Conservation (phyloP, 176 grass and related monocot species). For the Aechmea fasciata region DNA sequence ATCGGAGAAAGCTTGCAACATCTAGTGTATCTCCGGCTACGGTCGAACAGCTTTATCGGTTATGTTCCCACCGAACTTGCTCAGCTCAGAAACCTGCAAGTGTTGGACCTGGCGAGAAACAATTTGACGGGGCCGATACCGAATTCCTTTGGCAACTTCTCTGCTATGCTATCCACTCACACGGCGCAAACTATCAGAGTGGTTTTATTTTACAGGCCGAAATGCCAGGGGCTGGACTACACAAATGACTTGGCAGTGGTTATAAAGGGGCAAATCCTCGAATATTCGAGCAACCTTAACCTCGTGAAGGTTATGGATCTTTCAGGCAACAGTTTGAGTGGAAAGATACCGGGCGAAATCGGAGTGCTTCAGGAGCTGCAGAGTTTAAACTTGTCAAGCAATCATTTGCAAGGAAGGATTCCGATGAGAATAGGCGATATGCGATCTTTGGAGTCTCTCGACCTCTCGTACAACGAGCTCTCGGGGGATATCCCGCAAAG, state of each 20-base stretch:
- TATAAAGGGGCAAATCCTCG: neutral
- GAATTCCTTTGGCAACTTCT: neutral
- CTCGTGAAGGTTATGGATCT: neutral
- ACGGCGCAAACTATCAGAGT: neutral
- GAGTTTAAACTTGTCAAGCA: slow-evolving; percentile 22
- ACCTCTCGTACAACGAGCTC: neutral
- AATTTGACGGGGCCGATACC: neutral
- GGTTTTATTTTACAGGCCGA: neutral
- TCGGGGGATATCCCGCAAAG: neutral
- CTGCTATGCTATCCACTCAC: neutral
- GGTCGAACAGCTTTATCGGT: slow-evolving; percentile 19
- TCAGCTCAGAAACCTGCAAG: slow-evolving; percentile 9
- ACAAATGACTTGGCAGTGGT: neutral
- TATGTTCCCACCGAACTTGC: slow-evolving; percentile 1
- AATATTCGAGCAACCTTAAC: neutral
- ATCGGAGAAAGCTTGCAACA: slow-evolving; percentile 8
- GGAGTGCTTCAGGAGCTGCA: neutral
- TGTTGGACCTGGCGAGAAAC: slow-evolving; percentile 18
- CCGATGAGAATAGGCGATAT: slow-evolving; percentile 8
- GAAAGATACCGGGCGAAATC: slow-evolving; percentile 15
- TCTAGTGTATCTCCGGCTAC: slow-evolving; percentile 8
- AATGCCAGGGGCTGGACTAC: neutral
- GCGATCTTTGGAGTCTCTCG: neutral
- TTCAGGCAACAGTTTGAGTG: slow-evolving; percentile 9
- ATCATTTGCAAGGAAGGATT: slow-evolving; percentile 22